Conservation (phyloP, 257 asterid species). For the Solanum virginianum region DNA sequence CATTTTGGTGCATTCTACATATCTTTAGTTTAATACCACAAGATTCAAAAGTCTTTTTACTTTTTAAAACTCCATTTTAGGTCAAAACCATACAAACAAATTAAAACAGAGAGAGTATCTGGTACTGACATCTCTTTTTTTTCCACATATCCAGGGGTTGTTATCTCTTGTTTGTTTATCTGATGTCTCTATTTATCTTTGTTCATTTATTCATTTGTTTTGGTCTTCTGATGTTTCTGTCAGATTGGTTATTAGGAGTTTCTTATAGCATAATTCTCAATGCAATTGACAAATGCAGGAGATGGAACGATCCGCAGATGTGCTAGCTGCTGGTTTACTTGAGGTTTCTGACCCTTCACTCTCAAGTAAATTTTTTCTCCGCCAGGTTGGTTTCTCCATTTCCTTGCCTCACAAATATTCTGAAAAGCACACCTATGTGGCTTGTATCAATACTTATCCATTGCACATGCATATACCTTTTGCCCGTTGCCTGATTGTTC, state of each 20-base stretch:
- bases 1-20: background rate
- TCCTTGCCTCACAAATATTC: background rate
- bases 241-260: background rate
- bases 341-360: slow-evolving; percentile 87
- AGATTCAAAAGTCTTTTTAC: background rate
- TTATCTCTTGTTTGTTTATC: background rate
- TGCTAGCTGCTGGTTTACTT: slow-evolving; percentile 96
- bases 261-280: slow-evolving; percentile 1
- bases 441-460: background rate
- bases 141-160: background rate
- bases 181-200: background rate
- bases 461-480: background rate
- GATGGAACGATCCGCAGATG: slow-evolving; percentile 99
- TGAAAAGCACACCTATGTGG: background rate
- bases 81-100: background rate
- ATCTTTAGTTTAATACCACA: background rate
- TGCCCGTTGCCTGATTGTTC: background rate
- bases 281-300: slow-evolving; percentile 39
- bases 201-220: background rate
- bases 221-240: background rate
- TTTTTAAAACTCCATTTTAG: background rate
- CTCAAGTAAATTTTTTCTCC: slow-evolving; percentile 73
- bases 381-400: slow-evolving; percentile 52
- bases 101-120: background rate
- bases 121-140: background rate